Percentiles rank a stretch among this genome's conserved stretches.
phyloP scores from a whole-genome alignment of 306 rosid genomes.

The Cyamopsis tetragonoloba region DNA sequence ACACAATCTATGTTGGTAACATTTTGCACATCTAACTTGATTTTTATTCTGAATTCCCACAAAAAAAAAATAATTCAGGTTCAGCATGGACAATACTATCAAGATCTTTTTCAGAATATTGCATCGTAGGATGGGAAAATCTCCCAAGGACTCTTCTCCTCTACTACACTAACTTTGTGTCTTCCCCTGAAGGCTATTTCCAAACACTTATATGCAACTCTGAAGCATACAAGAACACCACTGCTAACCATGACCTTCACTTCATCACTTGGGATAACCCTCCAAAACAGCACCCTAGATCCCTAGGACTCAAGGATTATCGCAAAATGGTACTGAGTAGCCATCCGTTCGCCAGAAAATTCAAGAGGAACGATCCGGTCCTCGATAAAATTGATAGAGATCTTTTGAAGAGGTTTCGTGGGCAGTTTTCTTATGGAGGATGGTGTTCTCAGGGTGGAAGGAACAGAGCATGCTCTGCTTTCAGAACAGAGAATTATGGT shows the following conservation, averaged over 20 bases:
- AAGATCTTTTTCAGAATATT: slow-evolving; percentile 80
- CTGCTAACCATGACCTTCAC: slow-evolving; percentile 83
- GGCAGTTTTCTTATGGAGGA: slow-evolving; percentile 55
- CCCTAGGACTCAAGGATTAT: slow-evolving; percentile 59
- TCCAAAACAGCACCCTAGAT: slow-evolving; percentile 89
- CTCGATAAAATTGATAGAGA: slow-evolving; percentile 72
- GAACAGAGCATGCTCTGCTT: slow-evolving; percentile 36
- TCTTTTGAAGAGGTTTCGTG: slow-evolving; percentile 48
- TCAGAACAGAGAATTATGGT: slow-evolving; percentile 51
- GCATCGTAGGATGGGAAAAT: slow-evolving; percentile 91
- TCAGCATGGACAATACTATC: slow-evolving; percentile 94
- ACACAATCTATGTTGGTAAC: neutral
- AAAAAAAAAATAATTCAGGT: slow-evolving; percentile 49
- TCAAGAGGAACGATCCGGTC: slow-evolving; percentile 59
- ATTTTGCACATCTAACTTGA: neutral
- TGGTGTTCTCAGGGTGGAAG: slow-evolving; percentile 61
- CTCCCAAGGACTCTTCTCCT: slow-evolving; percentile 86
- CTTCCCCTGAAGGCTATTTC: slow-evolving; percentile 92
- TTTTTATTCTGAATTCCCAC: neutral
- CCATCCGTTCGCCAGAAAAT: slow-evolving; percentile 88
- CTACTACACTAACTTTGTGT: slow-evolving; percentile 88
- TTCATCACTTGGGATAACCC: slow-evolving; percentile 90
- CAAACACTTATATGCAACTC: slow-evolving; percentile 87
- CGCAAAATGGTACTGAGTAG: slow-evolving; percentile 52
- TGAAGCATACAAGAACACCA: slow-evolving; percentile 57